These are phyloP conservation scores for Hydnum rufescens DNA, from an alignment of 768 basidiomycete genomes.

Conservation along the genomic window DNA sequence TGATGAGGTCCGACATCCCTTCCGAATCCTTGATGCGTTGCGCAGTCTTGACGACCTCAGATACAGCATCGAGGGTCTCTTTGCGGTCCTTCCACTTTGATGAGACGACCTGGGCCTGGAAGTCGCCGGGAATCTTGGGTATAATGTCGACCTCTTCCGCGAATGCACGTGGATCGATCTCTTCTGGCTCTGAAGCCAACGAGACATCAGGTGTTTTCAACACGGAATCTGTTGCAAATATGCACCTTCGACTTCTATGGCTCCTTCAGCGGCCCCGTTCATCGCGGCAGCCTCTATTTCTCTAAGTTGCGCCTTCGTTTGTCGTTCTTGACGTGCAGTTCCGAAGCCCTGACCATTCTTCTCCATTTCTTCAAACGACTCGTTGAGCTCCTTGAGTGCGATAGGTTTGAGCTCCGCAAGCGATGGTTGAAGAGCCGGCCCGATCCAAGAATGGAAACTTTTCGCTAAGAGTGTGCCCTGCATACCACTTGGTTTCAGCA, in stretches of 20 bases:
- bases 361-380: slow-evolving; percentile 69
- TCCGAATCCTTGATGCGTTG: slow-evolving; percentile 63
- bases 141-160: slow-evolving; percentile 68
- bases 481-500: not conserved
- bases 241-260: slow-evolving; percentile 18
- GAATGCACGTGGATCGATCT: slow-evolving; percentile 43
- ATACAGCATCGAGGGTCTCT: slow-evolving; percentile 69
- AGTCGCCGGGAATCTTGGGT: slow-evolving; percentile 49
- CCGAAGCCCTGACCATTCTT: slow-evolving; percentile 75
- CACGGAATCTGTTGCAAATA: slow-evolving; percentile 29
- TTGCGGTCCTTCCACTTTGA: slow-evolving; percentile 98
- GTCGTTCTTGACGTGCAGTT: slow-evolving; percentile 51
- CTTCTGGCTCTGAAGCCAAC: slow-evolving; percentile 1
- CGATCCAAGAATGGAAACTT: slow-evolving; percentile 70
- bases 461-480: slow-evolving; percentile 52
- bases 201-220: not conserved
- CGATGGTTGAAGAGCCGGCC: slow-evolving; percentile 62
- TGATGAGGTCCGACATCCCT: slow-evolving; percentile 56
- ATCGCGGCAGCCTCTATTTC: slow-evolving; percentile 24
- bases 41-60: slow-evolving; percentile 43
- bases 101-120: slow-evolving; percentile 59
- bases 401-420: slow-evolving; percentile 86
- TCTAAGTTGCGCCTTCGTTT: slow-evolving; percentile 56
- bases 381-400: slow-evolving; percentile 88
- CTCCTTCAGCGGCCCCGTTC: slow-evolving; percentile 28